Base-by-base conservation (phyloP, 371 early-diverging fungal genomes). In the Lichtheimia ramosa region DNA sequence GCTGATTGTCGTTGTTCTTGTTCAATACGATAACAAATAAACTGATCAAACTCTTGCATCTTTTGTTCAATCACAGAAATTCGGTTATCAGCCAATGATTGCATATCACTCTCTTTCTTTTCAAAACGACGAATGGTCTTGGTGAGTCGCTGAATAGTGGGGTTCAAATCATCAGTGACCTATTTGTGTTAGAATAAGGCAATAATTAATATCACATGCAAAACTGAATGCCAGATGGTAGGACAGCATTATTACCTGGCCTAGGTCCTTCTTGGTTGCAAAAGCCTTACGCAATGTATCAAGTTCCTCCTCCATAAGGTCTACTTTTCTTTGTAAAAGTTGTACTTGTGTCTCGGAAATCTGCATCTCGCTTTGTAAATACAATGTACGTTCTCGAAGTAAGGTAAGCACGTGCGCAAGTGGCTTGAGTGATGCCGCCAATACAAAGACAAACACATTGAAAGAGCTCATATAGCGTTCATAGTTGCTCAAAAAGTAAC, bases 251-350 rank as follows among this genome's bases (percentile, higher is more conserved):
- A 16, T 46, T 72, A 74, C 74, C 62, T 85, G 83, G 20, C 75
- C 75, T n/a, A 88, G 62, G 55, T 86, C 89, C 21, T 79, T 73
- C 69, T 86, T 86, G 24, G 87, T 88, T 15, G 86, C 87, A 70
- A 77, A 85, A 7, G 83, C 86, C 48, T 77, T 73, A 51, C 83
- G 79, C 60, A 86, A 64, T 40, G 66, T 72, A 16, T 74, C 59
- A 28, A 88, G 62, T 60, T 86, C 85, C 3, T 82, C 75, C 66
- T 88, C 85, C 56, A 88, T 67, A 20, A 75, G 56, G 14, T 80
- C 75, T 46, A 84, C 58, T 25, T 81, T 65, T 10, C 65, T 58
- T 52, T 76, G 75, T 23, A 84, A 58, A 8, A 43, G 24, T 54
- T 83, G 74, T 14, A 82, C 75, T 28, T 84, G 81, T 14, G 71